phyloP scores from a whole-genome alignment of 2,329 filamentous ascomycete genomes.

The Arachnomyces sp. region DNA sequence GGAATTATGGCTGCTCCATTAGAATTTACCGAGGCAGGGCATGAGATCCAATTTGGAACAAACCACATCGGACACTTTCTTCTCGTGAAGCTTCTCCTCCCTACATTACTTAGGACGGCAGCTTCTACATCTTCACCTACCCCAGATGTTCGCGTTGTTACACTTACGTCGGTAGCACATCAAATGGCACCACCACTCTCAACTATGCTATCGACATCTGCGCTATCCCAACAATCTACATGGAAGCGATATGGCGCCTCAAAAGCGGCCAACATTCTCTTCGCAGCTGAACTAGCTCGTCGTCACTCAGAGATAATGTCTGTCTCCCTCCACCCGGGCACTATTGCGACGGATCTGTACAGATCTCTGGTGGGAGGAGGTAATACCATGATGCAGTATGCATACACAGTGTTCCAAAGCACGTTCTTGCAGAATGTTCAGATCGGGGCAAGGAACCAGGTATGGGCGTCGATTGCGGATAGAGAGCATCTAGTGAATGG shows the following conservation, averaged over 20 bases:
- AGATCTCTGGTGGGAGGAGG: constrained; percentile 21
- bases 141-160: constrained; percentile 30
- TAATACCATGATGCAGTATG: constrained; percentile 15
- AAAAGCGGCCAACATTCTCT: constrained; percentile 44
- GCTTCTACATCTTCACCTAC: constrained; percentile 10
- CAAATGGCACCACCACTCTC: constrained; percentile 23
- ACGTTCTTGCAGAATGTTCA: constrained; percentile 24
- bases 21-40: constrained; percentile 30
- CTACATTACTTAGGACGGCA: constrained; percentile 30
- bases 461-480: constrained; percentile 32
- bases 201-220: constrained; percentile 30
- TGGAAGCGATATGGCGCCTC: constrained; percentile 44
- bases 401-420: constrained; percentile 13
- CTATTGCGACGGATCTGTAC: constrained; percentile 36
- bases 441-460: constrained; percentile 33
- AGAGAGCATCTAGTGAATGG: constrained; percentile 28
- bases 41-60: constrained; percentile 39
- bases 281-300: constrained; percentile 38
- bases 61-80: constrained; percentile 41
- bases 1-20: constrained; percentile 37
- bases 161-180: constrained; percentile 30
- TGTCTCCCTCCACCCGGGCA: constrained; percentile 44
- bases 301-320: constrained; percentile 36
- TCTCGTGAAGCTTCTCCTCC: constrained; percentile 36
- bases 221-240: constrained; percentile 27